Evolutionary conservation across 2,329 filamentous ascomycete species (phyloP), one percentile per base, ranked within the genome.

Genomic region (Alternaria triticina): DNA sequence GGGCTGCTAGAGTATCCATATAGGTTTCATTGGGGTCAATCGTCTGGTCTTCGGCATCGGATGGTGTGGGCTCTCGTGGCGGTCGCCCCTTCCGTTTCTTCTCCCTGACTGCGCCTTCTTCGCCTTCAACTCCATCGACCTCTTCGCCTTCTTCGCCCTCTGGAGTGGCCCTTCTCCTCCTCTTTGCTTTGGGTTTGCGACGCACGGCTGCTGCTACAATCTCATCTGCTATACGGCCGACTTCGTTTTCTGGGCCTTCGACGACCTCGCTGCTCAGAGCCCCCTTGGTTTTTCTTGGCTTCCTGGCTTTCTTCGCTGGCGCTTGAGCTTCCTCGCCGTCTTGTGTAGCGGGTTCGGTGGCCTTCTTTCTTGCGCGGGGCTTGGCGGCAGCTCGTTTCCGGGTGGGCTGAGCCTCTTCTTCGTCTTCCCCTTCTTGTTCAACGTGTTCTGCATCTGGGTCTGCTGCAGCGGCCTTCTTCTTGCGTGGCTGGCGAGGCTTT

Each of bases 1-100:
- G 90, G 65, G 86, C 87, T 54, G 88, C 91, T 4, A 96, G 80
- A 61, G 93, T 90, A 46, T 85, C 86, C 89, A 96, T 93, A 57
- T 88, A 92, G 25, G 91, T 85, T 4, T 85, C 86, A 23, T 86
- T 86, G 22, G 88, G 83, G 73, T 94, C 90, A 58, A 95, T 89
- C 72, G 72, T 62, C 54, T 73, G 80, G 50, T 79, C 67, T 66
- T 80, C 77, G 8, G 78, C 76, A 56, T 65, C 86, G 9, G 74
- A 68, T 15, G 76, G 79, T 8, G 78, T 79, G 15, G 67, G 58
- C 52, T 74, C 71, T 45, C 77, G 68, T n/a, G 71, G 71, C 23
- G 69, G 72, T 2, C 73, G 70, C 23, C 74, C 72, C 52, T 66
- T 72, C 8, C 72, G 69, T 57, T 70, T 75, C n/a, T 67, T 66